Conservation (phyloP, 2,329 filamentous ascomycete species). For the Aspergillus pseudonomiae region DNA sequence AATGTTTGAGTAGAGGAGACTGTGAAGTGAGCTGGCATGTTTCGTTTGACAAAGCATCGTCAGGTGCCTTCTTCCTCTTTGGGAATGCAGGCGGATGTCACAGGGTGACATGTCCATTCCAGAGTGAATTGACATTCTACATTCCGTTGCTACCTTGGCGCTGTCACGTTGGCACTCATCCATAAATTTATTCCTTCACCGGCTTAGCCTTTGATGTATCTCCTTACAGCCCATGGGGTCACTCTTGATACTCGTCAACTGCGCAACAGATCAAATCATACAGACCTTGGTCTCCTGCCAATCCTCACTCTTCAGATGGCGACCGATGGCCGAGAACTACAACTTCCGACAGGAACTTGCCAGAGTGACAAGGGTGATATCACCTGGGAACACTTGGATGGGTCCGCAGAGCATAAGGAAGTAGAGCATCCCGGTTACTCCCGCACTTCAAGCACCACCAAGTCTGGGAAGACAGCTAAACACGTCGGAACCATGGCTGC, state of each 20-base stretch:
- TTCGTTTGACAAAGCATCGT: constrained; percentile 5
- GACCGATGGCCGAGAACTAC: not conserved
- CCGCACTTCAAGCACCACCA: not conserved
- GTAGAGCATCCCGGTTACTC: not conserved
- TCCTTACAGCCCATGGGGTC: not conserved
- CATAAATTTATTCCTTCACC: not conserved
- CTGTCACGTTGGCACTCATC: not conserved
- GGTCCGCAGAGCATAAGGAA: not conserved
- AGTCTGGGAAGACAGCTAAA: not conserved
- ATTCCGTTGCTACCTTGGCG: not conserved
- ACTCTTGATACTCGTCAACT: not conserved
- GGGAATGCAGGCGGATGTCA: not conserved
- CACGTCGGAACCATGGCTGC: not conserved
- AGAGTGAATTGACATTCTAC: not conserved
- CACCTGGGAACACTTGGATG: constrained; percentile 19
- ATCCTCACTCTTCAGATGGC: constrained; percentile 4
- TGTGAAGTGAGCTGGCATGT: not conserved
- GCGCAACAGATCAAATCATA: not conserved
- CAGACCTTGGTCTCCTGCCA: not conserved
- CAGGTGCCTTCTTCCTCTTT: constrained; percentile 1
- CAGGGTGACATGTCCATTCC: not conserved
- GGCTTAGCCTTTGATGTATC: not conserved
- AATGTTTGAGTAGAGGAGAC: constrained; percentile 11
- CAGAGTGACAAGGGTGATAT: constrained; percentile 12
- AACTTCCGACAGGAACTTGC: not conserved